Evolutionary conservation across 768 basidiomycete species (phyloP), one percentile per base, ranked within the genome.

Genomic region (Termitomyces sp.): DNA sequence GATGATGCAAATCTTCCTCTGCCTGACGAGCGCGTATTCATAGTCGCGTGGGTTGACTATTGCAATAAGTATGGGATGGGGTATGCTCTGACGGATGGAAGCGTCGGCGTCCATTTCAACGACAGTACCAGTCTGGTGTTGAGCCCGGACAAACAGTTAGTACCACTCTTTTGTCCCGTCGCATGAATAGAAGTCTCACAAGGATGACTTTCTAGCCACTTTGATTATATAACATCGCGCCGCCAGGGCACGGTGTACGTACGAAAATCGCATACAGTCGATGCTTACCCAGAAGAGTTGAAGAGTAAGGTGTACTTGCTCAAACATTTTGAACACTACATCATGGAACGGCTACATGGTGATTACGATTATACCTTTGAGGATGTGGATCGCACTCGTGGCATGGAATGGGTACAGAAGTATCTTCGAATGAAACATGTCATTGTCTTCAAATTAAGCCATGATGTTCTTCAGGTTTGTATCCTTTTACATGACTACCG

Each of bases 41-140:
- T 99, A 63, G 92, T 91, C 3, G 92, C 91, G n/a, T 98, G 97
- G 97, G 90, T 98, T 44, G 97, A 98, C 72, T 98, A 98, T 69
- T 96, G 93, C 71, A 93, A 95, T 74, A 98, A 98, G 79, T 99
- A 98, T 73, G 97, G 96, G n/a, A 98, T 98, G 92, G 97, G 96
- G 1, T 98, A 97, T 71, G 93, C 94, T 4, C 77, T 98, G 68
- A 96, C 94, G 20, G 95, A 99, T 68, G 95, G 96, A 3, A 90
- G 91, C 23, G 88, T 98, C 49, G 93, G 94, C 5, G 93, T 98
- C 23, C 88, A 98, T 73, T 99, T 97, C 77, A 98, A 98, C 67
- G 97, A 99, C 71, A 93, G 90, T 69, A 93, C 94, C 16, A 89
- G 83, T 33, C 70, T 97, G 62, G 83, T 97, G 35, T 75, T 98